These are phyloP conservation scores for Stachybotrys chlorohalonatus DNA, from an alignment of 2,329 filamentous ascomycete species.

Conservation along the genomic window DNA sequence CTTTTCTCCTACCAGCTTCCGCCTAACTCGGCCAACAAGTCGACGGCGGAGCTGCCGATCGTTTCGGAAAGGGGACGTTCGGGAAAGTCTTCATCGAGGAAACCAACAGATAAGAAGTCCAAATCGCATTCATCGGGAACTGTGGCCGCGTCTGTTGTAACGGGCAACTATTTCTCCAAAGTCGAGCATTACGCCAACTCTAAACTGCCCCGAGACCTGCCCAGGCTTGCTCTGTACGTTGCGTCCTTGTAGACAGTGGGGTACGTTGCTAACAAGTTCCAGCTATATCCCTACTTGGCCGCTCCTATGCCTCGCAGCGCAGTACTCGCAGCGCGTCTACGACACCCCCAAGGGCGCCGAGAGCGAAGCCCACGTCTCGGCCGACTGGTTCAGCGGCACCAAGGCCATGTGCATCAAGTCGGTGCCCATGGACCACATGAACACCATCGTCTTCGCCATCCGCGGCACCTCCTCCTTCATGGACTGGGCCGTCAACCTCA, in stretches of 20 bases:
- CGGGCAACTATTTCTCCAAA: constrained; percentile 61
- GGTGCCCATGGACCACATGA: constrained; percentile 66
- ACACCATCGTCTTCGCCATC: constrained; percentile 76
- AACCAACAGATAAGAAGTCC: constrained; percentile 8
- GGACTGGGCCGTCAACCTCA: constrained; percentile 81
- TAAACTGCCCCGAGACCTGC: constrained; percentile 57
- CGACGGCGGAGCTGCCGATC: constrained; percentile 1
- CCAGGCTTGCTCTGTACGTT: constrained; percentile 58
- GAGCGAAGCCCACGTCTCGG: constrained; percentile 58
- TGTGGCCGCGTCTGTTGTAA: constrained; percentile 17
- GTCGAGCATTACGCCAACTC: constrained; percentile 74
- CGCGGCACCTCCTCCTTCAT: constrained; percentile 71
- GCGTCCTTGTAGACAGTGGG: not conserved
- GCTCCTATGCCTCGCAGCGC: constrained; percentile 68
- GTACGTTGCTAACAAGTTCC: not conserved
- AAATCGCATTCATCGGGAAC: constrained; percentile 3
- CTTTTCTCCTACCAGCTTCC: constrained; percentile 32
- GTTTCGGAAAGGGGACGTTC: constrained; percentile 4
- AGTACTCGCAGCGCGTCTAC: constrained; percentile 70
- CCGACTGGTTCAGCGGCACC: constrained; percentile 64
- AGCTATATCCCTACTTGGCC: constrained; percentile 69
- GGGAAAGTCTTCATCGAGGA: constrained; percentile 5
- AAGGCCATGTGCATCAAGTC: constrained; percentile 83
- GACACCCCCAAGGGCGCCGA: constrained; percentile 53
- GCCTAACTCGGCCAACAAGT: constrained; percentile 1